phyloP scores from a whole-genome alignment of 305 asterid genomes.

The Fraxinus nigra region DNA sequence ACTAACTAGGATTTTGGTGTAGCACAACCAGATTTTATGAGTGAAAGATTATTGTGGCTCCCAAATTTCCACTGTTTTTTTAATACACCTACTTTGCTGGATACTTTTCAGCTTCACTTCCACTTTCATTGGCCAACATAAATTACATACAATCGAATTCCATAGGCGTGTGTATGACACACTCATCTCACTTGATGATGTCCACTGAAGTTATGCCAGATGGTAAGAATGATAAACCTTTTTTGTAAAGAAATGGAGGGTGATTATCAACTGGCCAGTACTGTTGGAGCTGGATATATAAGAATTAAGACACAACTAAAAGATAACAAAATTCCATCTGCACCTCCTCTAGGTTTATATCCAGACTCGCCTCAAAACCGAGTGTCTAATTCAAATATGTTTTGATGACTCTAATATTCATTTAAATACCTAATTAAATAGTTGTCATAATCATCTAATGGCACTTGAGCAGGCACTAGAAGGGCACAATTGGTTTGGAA shows the following conservation, averaged over 20 bases:
- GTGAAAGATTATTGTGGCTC: slow-evolving; percentile 14
- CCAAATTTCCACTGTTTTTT: not conserved
- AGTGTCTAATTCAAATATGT: not conserved
- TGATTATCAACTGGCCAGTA: not conserved
- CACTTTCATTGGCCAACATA: not conserved
- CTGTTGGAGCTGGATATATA: not conserved
- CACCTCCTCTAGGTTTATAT: slow-evolving; percentile 45
- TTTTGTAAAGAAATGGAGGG: not conserved
- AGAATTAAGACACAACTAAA: not conserved
- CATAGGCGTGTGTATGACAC: slow-evolving; percentile 26
- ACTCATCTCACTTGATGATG: slow-evolving; percentile 16
- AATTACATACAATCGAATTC: not conserved
- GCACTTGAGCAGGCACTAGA: slow-evolving; percentile 36
- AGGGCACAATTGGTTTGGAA: slow-evolving; percentile 65
- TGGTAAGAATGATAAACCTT: not conserved
- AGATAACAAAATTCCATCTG: slow-evolving; percentile 29
- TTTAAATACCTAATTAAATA: not conserved
- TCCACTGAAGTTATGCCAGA: slow-evolving; percentile 12
- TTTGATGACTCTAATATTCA: not conserved
- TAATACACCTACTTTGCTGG: slow-evolving; percentile 21
- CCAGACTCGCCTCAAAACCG: not conserved
- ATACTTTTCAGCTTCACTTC: slow-evolving; percentile 7
- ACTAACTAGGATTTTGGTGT: not conserved
- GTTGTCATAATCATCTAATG: not conserved
- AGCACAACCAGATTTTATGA: not conserved